Evolutionary conservation across 805 yeast species (phyloP).

Genomic region (Sugiyamaella lignohabitans): DNA sequence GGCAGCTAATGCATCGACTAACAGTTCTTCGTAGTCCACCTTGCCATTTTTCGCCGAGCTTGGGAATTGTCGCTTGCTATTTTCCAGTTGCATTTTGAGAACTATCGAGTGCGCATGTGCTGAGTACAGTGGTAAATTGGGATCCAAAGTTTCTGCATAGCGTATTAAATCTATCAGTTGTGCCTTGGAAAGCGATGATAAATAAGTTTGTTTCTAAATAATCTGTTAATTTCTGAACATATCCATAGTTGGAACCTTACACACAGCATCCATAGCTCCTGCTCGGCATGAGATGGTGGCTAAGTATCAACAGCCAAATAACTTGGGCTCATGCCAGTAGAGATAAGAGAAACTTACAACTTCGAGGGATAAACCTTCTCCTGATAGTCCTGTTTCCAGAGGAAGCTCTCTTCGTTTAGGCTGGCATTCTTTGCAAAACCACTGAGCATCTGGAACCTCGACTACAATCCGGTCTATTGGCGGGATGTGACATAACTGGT

Average conservation of each 20-base stretch:
- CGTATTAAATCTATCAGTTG: conserved; percentile 37
- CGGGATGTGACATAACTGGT: conserved; percentile 76
- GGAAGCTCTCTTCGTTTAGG: conserved; percentile 32
- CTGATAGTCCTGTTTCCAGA: conserved; percentile 34
- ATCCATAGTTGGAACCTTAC: too few species aligned
- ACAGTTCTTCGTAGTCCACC: conserved; percentile 30
- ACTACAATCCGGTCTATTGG: conserved; percentile 35
- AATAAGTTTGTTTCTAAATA: conserved; percentile 32
- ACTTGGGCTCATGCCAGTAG: too few species aligned
- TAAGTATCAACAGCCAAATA: too few species aligned
- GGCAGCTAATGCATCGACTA: conserved; percentile 30
- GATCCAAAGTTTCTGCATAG: conserved; percentile 34
- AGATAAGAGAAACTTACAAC: conserved; percentile 24
- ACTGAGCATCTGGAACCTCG: conserved; percentile 36
- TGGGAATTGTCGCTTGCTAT: conserved; percentile 21
- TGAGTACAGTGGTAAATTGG: conserved; percentile 34
- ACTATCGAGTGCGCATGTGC: conserved; percentile 32
- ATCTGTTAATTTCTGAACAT: too few species aligned
- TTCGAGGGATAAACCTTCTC: conserved; percentile 30
- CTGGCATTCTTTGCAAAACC: conserved; percentile 36
- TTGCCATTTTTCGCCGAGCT: conserved; percentile 15
- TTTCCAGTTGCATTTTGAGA: conserved; percentile 30
- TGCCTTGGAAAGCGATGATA: conserved; percentile 33
- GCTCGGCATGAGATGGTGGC: too few species aligned
- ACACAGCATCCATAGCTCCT: too few species aligned